Conservation (phyloP, 306 rosid species). For the Lagenaria siceraria region DNA sequence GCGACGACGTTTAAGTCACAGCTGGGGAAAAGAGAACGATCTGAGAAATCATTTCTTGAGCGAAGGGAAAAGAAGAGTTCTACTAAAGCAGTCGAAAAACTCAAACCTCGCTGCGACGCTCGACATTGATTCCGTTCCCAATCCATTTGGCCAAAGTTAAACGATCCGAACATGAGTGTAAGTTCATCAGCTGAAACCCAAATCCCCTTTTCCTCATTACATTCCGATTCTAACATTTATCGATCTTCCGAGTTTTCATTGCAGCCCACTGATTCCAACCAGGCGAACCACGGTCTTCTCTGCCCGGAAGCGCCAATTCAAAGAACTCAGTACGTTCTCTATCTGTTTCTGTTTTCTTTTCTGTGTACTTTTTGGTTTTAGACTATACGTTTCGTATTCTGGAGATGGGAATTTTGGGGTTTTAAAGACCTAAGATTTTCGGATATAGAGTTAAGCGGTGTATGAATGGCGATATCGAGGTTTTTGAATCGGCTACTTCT, state of each 20-base stretch:
- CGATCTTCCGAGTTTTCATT: background rate
- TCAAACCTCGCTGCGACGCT: constrained; percentile 1
- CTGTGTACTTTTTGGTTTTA: background rate
- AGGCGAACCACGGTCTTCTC: constrained; percentile 12
- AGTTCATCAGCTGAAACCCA: background rate
- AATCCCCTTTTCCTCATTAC: background rate
- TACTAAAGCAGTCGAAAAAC: background rate
- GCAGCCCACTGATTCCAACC: constrained; percentile 26
- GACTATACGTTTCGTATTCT: background rate
- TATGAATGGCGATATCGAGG: background rate
- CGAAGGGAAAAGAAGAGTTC: constrained; percentile 18
- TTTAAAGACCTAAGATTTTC: background rate
- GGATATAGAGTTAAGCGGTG: background rate
- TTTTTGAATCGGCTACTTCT: background rate
- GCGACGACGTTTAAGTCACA: background rate
- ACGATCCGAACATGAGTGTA: constrained; percentile 12
- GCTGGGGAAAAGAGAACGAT: background rate
- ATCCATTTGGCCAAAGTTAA: background rate
- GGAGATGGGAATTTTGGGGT: background rate
- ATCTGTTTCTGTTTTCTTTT: background rate
- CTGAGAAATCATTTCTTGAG: constrained; percentile 14
- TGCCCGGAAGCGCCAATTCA: constrained; percentile 29
- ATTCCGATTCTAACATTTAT: background rate
- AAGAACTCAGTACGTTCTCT: constrained; percentile 48
- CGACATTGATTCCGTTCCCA: background rate